phyloP scores from a whole-genome alignment of 2,329 filamentous ascomycete genomes.

The Cercospora janseana region DNA sequence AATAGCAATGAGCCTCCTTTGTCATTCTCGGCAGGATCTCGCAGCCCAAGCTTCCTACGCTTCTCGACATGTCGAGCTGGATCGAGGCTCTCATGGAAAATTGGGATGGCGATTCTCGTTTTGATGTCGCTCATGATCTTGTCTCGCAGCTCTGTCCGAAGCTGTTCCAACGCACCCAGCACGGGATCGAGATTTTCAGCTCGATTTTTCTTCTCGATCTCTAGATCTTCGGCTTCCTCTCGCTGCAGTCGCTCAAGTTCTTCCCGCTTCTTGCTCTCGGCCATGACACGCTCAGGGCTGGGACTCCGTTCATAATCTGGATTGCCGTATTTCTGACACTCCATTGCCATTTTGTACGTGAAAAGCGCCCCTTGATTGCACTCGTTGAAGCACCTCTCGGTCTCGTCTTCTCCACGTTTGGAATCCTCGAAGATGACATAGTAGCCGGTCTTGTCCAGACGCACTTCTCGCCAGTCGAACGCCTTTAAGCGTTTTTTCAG shows the following conservation, averaged over 20 bases:
- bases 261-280: slow-evolving; percentile 57
- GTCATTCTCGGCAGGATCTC: slow-evolving; percentile 60
- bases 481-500: slow-evolving; percentile 85
- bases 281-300: slow-evolving; percentile 51
- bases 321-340: slow-evolving; percentile 69
- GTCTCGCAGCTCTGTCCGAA: slow-evolving; percentile 77
- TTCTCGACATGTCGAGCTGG: slow-evolving; percentile 77
- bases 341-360: slow-evolving; percentile 90
- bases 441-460: slow-evolving; percentile 82
- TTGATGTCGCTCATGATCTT: slow-evolving; percentile 88
- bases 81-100: slow-evolving; percentile 77
- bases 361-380: slow-evolving; percentile 84
- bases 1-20: slow-evolving; percentile 49
- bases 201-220: slow-evolving; percentile 84
- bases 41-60: slow-evolving; percentile 73
- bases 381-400: slow-evolving; percentile 72
- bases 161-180: slow-evolving; percentile 72
- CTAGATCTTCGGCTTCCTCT: slow-evolving; percentile 77
- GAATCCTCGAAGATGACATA: slow-evolving; percentile 87
- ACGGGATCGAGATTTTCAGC: slow-evolving; percentile 91
- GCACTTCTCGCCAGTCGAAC: slow-evolving; percentile 76
- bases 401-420: slow-evolving; percentile 71
- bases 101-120: slow-evolving; percentile 77
- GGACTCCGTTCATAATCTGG: slow-evolving; percentile 59
- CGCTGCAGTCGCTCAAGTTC: slow-evolving; percentile 65